Percentiles rank a stretch among this genome's conserved stretches.
These are phyloP conservation scores for Xylariaceae sp. DNA, from an alignment of 2,329 filamentous ascomycete genomes.

Conservation along the genomic window DNA sequence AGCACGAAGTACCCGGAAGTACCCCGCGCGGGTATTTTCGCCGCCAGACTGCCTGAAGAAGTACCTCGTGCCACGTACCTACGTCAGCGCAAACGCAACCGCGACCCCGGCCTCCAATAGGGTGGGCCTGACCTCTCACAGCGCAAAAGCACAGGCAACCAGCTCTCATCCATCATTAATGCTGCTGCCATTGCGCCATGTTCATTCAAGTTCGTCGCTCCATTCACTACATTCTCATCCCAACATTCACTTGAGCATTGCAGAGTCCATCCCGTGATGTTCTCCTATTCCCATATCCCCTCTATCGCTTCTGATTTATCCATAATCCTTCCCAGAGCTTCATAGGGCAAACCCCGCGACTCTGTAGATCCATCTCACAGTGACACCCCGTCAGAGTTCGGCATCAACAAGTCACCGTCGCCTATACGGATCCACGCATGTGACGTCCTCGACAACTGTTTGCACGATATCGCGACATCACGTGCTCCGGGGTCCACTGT, in stretches of 20 bases:
- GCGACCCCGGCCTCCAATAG: background rate
- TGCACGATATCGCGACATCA: background rate
- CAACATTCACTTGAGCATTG: background rate
- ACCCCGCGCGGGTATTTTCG: background rate
- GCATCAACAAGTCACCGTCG: background rate
- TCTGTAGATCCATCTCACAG: background rate
- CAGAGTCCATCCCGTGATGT: background rate
- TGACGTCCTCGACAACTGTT: background rate
- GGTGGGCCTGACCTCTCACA: background rate
- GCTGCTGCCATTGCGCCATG: background rate
- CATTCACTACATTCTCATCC: background rate
- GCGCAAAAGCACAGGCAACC: constrained; percentile 5
- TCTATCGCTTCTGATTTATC: constrained; percentile 7
- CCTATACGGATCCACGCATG: background rate
- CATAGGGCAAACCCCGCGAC: background rate
- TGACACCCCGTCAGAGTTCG: background rate
- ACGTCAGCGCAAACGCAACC: constrained; percentile 7
- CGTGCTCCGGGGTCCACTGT: background rate
- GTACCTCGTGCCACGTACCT: background rate
- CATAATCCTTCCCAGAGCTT: constrained; percentile 2
- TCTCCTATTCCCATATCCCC: background rate
- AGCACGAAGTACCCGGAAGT: background rate
- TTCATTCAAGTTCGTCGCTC: background rate
- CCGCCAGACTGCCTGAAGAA: background rate
- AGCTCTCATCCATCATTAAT: constrained; percentile 2